Base-by-base conservation (phyloP, 768 basidiomycete genomes). In the Butyriboletus loyo region DNA sequence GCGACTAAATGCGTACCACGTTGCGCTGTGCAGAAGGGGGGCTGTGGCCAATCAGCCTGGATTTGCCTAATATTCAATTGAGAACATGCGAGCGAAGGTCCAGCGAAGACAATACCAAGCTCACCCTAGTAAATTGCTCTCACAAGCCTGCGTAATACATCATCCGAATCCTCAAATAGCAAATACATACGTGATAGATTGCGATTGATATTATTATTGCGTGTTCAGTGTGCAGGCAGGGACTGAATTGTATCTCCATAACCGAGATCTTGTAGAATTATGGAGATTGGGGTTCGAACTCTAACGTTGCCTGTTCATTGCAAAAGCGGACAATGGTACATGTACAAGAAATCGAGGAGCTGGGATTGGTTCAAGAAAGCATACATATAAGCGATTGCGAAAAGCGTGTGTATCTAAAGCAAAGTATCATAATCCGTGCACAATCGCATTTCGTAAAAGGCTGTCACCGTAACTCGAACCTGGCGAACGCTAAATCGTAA, bases 401-500 rank as follows among this genome's bases (percentile, higher is more conserved):
- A 56, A 48, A 39, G 42, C 40, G 49, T 58, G 53, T 43, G 49
- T 30, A 52, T 66, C 58, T 68, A 63, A 21, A 55, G 50, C 55
- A 45, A 55, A 60, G 62, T 35, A 66, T 58, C 55, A 50, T n/a
- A n/a, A n/a, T 55, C 50, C 45, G 47, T 59, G 39, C 52, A 45
- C 57, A 24, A 51, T 39, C 53, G 32, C 49, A 38, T 43, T 56
- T 49, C 34, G 49, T 41, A 52, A 45, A 42, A 25, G 43, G 42
- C 51, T 53, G 49, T 71, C 63, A 73, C 56, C 71, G 69, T 64
- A 76, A 65, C 70, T 92, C 88, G 70, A 92, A 94, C 67, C 85
- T 92, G 36, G 92, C 88, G 68, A 92, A 94, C 15, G 91, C 91
- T 55, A 94, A 76, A 67, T 92, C 90, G 67, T 94, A 94, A 47